Conservation (phyloP, 768 basidiomycete species). For the Russula sp. region DNA sequence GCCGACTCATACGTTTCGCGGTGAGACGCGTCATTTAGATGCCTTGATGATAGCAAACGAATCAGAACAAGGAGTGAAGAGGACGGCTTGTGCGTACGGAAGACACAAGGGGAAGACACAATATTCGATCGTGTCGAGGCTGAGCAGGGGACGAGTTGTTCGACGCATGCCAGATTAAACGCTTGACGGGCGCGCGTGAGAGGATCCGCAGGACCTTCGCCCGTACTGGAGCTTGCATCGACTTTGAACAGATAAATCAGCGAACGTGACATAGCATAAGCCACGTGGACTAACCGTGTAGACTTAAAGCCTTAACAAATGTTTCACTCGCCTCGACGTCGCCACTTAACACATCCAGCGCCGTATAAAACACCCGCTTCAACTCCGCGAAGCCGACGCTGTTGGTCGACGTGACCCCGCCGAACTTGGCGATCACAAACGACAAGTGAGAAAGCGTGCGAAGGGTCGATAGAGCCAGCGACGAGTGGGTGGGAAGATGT, state of each 20-base stretch:
- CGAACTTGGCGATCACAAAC: constrained; percentile 78
- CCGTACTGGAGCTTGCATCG: constrained; percentile 7
- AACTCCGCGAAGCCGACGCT: constrained; percentile 65
- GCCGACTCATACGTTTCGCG: constrained; percentile 84
- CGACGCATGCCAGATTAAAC: constrained; percentile 69
- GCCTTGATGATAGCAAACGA: constrained; percentile 40
- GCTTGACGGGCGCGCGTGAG: constrained; percentile 37
- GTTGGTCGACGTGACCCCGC: constrained; percentile 58
- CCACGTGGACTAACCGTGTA: constrained; percentile 10
- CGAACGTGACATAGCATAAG: not conserved
- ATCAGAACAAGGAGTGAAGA: constrained; percentile 16
- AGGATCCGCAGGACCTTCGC: not conserved
- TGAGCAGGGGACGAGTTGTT: constrained; percentile 72
- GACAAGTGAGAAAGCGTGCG: constrained; percentile 63
- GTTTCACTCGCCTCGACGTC: constrained; percentile 40
- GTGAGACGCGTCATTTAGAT: constrained; percentile 54
- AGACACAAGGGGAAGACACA: constrained; percentile 59
- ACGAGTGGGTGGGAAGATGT: constrained; percentile 38
- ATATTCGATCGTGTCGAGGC: constrained; percentile 50
- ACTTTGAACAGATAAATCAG: constrained; percentile 3
- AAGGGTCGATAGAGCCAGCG: constrained; percentile 54
- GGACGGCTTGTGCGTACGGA: constrained; percentile 49
- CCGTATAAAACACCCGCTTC: constrained; percentile 70
- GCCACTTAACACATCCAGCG: constrained; percentile 65
- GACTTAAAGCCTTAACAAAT: constrained; percentile 40